A percentile compares a stretch with the other conserved stretches of the same genome.
phyloP scores from a whole-genome alignment of 495 filamentous ascomycete species.

The Neurospora cerealis region DNA sequence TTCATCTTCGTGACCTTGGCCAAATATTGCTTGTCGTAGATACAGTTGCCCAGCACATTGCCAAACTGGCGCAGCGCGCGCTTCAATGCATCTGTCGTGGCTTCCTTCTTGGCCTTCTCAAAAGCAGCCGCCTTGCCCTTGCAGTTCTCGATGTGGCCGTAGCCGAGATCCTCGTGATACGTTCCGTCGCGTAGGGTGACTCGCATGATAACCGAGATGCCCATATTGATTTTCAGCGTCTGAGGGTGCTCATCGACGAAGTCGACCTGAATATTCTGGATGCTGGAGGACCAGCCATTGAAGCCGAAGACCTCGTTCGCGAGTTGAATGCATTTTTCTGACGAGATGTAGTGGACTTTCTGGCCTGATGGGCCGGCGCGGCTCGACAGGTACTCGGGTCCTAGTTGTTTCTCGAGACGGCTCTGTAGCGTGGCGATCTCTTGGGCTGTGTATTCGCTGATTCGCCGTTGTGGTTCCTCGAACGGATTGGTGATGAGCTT shows the following conservation, averaged over 20 bases:
- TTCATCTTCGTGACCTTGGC: conserved; percentile 76
- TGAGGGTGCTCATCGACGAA: conserved; percentile 57
- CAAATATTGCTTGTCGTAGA: conserved; percentile 94
- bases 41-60: conserved; percentile 91
- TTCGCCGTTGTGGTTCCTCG: conserved; percentile 53
- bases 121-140: conserved; percentile 91
- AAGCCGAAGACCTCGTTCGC: conserved; percentile 98
- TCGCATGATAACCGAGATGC: conserved; percentile 77
- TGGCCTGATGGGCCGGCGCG: conserved; percentile 69
- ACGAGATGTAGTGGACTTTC: conserved; percentile 83
- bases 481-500: conserved; percentile 58
- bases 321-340: conserved; percentile 88
- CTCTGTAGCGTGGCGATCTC: conserved; percentile 84
- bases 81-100: conserved; percentile 88
- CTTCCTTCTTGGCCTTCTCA: conserved; percentile 97
- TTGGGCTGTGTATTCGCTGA: conserved; percentile 73
- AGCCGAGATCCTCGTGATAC: conserved; percentile 93
- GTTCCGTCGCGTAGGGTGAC: conserved; percentile 87
- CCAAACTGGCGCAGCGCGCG: conserved; percentile 85
- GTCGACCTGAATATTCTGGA: conserved; percentile 82
- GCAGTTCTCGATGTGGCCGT: conserved; percentile 89
- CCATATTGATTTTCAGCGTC: conserved; percentile 63
- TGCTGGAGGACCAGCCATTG: conserved; percentile 92
- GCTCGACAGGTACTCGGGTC: conserved; percentile 88
- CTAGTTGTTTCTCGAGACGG: conserved; percentile 85